phyloP scores from a whole-genome alignment of 2,329 filamentous ascomycete species.

The Calonectria pteridis region DNA sequence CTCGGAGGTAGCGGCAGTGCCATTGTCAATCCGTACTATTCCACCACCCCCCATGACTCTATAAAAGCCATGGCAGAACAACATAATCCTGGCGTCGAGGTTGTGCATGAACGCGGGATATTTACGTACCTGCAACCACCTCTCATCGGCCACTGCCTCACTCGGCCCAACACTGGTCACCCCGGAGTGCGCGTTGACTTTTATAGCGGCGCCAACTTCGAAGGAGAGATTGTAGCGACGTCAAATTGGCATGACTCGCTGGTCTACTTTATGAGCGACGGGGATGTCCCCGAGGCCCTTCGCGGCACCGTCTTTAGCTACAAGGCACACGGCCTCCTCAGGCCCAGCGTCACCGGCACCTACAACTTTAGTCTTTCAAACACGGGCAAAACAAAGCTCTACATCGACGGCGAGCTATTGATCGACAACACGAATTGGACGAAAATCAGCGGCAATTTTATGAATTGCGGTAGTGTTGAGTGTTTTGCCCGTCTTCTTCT shows the following conservation, averaged over 20 bases:
- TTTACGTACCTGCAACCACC: conserved; percentile 2
- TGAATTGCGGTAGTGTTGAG: conserved; percentile 10
- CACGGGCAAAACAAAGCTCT: conserved; percentile 4
- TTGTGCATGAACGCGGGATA: background rate
- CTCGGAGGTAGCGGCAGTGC: background rate
- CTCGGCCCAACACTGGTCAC: background rate
- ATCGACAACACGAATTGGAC: conserved; percentile 12
- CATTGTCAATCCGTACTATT: background rate
- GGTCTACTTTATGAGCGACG: conserved; percentile 6
- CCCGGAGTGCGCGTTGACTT: background rate
- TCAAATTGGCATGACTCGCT: background rate
- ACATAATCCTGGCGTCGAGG: background rate
- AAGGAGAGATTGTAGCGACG: background rate
- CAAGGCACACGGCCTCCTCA: background rate
- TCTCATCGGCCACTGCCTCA: background rate
- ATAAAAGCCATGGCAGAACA: background rate
- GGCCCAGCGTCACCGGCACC: background rate
- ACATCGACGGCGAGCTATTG: background rate
- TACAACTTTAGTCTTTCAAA: background rate
- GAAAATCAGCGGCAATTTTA: background rate
- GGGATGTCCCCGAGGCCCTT: background rate
- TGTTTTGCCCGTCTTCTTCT: background rate
- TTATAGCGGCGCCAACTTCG: background rate
- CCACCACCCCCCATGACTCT: background rate
- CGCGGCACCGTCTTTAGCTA: background rate